These are phyloP conservation scores for Orychophragmus violaceus DNA, from an alignment of 345 rosid species.

Conservation along the genomic window DNA sequence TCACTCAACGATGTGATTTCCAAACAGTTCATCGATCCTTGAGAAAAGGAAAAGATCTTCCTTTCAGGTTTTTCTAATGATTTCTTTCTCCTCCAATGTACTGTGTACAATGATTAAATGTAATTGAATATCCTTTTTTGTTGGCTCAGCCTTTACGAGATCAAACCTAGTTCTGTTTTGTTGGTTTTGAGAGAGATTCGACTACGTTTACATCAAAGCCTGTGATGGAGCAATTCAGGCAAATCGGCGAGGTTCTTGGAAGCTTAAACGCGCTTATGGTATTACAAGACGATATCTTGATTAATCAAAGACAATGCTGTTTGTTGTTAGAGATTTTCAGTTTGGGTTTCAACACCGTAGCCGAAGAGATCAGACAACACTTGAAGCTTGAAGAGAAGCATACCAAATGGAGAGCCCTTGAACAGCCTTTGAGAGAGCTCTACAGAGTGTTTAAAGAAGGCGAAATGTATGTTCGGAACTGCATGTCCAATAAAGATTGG, in stretches of 20 bases:
- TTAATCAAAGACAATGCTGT: constrained; percentile 75
- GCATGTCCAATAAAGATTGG: constrained; percentile 74
- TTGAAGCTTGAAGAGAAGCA: constrained; percentile 75
- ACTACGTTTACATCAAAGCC: neutral
- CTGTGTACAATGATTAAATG: neutral
- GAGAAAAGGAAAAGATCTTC: constrained; percentile 2
- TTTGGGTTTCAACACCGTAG: constrained; percentile 53
- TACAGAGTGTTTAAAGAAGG: constrained; percentile 77
- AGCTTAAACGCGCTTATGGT: constrained; percentile 84
- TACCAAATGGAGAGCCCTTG: constrained; percentile 89
- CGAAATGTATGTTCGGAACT: constrained; percentile 62
- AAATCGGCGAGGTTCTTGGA: constrained; percentile 85
- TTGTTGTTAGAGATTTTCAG: constrained; percentile 54
- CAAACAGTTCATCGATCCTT: neutral
- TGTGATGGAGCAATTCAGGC: constrained; percentile 78
- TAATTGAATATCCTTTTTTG: neutral
- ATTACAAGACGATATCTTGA: constrained; percentile 63
- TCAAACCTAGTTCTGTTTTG: neutral
- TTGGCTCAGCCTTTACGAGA: neutral
- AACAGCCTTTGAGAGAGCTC: constrained; percentile 70
- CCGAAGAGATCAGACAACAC: constrained; percentile 65
- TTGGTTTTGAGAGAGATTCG: neutral
- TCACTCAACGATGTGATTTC: constrained; percentile 10
- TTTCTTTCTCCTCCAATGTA: neutral
- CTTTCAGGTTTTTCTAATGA: constrained; percentile 18